Evolutionary conservation across 805 yeast genomes (phyloP).

Genomic region (Saccharomycopsis amapae): DNA sequence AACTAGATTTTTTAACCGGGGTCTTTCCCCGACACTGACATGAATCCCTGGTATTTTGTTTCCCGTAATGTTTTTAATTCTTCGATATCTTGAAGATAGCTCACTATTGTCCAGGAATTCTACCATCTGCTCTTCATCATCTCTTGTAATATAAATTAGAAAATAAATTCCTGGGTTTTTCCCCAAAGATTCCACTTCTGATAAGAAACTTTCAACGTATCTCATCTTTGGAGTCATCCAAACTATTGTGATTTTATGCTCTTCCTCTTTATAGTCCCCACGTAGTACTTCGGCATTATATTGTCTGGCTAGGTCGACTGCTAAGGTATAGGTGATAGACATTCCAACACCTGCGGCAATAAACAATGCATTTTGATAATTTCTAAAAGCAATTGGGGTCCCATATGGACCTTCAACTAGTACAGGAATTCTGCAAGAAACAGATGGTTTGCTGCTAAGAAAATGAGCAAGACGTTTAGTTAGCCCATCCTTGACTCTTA

Average conservation of each 20-base stretch:
- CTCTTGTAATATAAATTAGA: conserved; percentile 14
- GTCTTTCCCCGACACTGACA: conserved; percentile 10
- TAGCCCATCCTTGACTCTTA: conserved; percentile 43
- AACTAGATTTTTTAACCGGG: conserved; percentile 24
- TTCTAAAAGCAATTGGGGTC: conserved; percentile 37
- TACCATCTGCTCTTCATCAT: not conserved
- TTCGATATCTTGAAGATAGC: not conserved
- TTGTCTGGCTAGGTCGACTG: conserved; percentile 29
- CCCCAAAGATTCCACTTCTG: conserved; percentile 13
- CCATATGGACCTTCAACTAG: conserved; percentile 71
- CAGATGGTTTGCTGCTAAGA: conserved; percentile 26
- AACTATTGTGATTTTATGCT: conserved; percentile 10
- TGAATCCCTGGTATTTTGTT: conserved; percentile 8
- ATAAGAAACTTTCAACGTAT: conserved; percentile 13
- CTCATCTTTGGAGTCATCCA: conserved; percentile 19
- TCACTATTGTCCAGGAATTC: not conserved
- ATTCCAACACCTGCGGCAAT: conserved; percentile 74
- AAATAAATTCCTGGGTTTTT: conserved; percentile 2
- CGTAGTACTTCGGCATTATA: conserved; percentile 11
- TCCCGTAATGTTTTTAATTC: not conserved
- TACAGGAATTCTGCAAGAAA: conserved; percentile 28
- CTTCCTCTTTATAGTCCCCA: not conserved
- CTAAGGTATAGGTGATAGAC: conserved; percentile 50
- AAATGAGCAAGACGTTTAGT: conserved; percentile 32
- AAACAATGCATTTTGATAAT: conserved; percentile 48